Conservation (phyloP, 2,329 filamentous ascomycete genomes). For the Kalaharituber pfeilii region DNA sequence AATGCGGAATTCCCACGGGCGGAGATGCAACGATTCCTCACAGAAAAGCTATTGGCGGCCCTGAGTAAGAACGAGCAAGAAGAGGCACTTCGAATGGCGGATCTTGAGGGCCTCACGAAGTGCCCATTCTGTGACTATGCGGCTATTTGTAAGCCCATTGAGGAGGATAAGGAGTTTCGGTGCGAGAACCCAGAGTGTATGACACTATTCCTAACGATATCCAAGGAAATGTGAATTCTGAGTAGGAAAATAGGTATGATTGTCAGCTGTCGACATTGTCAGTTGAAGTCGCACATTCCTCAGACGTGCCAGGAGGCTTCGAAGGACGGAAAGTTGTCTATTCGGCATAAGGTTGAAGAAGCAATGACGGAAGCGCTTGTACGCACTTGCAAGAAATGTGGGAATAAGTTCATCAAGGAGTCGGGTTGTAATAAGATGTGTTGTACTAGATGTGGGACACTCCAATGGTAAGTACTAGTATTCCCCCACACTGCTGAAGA, state of each 20-base stretch:
- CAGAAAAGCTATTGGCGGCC: conserved; percentile 40
- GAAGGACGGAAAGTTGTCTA: conserved; percentile 40
- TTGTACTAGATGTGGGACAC: conserved; percentile 42
- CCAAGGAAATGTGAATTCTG: conserved; percentile 17
- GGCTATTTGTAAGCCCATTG: conserved; percentile 50
- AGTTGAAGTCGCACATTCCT: conserved; percentile 51
- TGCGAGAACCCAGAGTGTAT: conserved; percentile 50
- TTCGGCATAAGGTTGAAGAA: conserved; percentile 57
- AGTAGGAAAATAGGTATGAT: conserved; percentile 7
- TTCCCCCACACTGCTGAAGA: background rate
- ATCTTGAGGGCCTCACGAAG: conserved; percentile 51
- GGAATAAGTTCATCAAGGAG: conserved; percentile 63
- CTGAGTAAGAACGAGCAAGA: conserved; percentile 57
- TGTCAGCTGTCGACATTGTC: conserved; percentile 51
- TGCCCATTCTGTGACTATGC: conserved; percentile 76
- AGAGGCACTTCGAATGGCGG: conserved; percentile 49
- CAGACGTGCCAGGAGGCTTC: conserved; percentile 51
- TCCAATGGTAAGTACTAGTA: conserved; percentile 38
- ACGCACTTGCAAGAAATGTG: conserved; percentile 53
- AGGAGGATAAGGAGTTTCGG: conserved; percentile 53
- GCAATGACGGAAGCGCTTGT: conserved; percentile 69
- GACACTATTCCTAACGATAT: conserved; percentile 10
- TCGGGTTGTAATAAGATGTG: conserved; percentile 70
- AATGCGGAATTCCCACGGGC: conserved; percentile 39
- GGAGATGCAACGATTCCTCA: conserved; percentile 41